A percentile compares a stretch with the other conserved stretches of the same genome.
These are phyloP conservation scores for Macrolepiota albuminosa DNA, from an alignment of 768 basidiomycete species.

Conservation along the genomic window DNA sequence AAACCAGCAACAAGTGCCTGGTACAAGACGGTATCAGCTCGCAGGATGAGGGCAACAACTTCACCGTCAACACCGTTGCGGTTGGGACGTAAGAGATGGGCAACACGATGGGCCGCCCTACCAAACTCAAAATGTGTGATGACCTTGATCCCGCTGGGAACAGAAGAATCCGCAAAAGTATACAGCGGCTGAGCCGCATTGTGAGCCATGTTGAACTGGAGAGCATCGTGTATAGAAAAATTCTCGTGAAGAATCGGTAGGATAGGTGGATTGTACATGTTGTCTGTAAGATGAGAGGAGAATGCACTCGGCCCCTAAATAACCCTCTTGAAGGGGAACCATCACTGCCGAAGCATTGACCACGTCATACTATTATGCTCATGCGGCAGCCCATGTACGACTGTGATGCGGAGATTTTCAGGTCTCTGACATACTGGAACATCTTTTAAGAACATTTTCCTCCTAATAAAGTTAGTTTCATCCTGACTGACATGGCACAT, in stretches of 20 bases:
- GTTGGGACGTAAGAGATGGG: conserved; percentile 31
- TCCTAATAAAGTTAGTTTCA: background rate
- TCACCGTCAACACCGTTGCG: conserved; percentile 25
- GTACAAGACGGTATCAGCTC: conserved; percentile 32
- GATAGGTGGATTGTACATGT: background rate
- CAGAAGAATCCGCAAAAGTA: background rate
- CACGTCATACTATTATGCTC: too few species aligned
- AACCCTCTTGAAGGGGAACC: background rate
- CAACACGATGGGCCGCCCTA: conserved; percentile 38
- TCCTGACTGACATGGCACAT: background rate
- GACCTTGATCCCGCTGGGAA: conserved; percentile 11
- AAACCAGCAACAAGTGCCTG: conserved; percentile 36
- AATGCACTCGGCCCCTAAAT: background rate
- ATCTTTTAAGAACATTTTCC: background rate
- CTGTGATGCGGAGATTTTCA: too few species aligned
- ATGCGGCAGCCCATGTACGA: too few species aligned
- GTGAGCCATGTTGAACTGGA: conserved; percentile 11
- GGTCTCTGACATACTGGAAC: background rate
- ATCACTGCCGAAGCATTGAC: too few species aligned
- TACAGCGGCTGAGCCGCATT: conserved; percentile 12
- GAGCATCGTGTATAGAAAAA: conserved; percentile 5
- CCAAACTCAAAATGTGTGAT: conserved; percentile 40
- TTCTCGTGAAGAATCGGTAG: conserved; percentile 2
- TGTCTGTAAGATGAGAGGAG: background rate
- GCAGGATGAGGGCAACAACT: conserved; percentile 32